phyloP scores from a whole-genome alignment of 2,329 filamentous ascomycete genomes.

The Lachnellula suecica region DNA sequence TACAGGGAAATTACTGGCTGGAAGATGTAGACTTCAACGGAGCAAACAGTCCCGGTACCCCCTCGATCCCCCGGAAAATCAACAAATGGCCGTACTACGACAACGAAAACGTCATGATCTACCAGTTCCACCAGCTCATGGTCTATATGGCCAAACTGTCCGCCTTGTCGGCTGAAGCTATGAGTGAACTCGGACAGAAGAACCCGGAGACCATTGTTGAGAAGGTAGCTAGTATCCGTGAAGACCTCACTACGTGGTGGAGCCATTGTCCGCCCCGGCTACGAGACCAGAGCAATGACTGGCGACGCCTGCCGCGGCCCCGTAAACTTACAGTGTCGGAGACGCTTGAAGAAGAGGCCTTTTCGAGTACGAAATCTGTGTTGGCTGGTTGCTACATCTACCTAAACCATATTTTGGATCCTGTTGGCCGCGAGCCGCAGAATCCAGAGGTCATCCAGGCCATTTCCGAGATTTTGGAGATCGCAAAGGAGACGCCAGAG shows the following conservation, averaged over 20 bases:
- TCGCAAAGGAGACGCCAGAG: constrained; percentile 29
- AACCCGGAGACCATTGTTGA: constrained; percentile 17
- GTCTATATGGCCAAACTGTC: constrained; percentile 29
- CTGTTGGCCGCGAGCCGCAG: constrained; percentile 19
- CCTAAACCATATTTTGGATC: constrained; percentile 30
- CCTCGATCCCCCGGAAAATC: background rate
- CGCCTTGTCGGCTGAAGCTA: constrained; percentile 27
- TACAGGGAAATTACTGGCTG: constrained; percentile 32
- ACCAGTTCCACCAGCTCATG: constrained; percentile 31
- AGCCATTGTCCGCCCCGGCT: constrained; percentile 20
- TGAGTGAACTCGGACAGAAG: constrained; percentile 18
- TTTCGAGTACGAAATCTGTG: constrained; percentile 30
- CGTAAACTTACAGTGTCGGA: constrained; percentile 28
- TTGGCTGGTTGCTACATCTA: constrained; percentile 30
- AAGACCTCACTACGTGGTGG: constrained; percentile 29
- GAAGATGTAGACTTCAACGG: constrained; percentile 16
- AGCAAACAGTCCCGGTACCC: no score
- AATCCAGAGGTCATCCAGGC: constrained; percentile 24
- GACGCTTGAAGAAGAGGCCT: constrained; percentile 30
- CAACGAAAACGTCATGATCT: constrained; percentile 22
- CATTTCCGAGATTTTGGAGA: constrained; percentile 27
- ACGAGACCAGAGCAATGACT: constrained; percentile 29
- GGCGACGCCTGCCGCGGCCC: constrained; percentile 25
- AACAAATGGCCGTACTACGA: constrained; percentile 32
- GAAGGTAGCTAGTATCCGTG: constrained; percentile 17